These are phyloP conservation scores for Cutaneotrichosporon cyanovorans DNA, from an alignment of 1,284 basidiomycete genomes.

Conservation along the genomic window DNA sequence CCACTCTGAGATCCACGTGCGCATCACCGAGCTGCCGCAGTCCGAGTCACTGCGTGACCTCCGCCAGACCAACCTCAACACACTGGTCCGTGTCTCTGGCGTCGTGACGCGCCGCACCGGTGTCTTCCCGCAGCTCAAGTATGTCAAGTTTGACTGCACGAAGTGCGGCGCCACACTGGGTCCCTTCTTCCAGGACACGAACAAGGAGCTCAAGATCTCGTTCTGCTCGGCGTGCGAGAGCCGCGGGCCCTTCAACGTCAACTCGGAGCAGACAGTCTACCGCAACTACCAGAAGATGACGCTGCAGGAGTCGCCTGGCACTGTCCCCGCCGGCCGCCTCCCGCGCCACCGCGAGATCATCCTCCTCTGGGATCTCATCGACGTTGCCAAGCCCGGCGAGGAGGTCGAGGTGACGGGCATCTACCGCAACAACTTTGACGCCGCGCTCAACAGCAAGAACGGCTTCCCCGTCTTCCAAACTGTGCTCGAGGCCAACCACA, in stretches of 20 bases:
- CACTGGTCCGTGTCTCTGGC: slow-evolving; percentile 87
- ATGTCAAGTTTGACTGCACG: slow-evolving; percentile 96
- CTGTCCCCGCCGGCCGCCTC: slow-evolving; percentile 91
- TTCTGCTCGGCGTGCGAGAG: slow-evolving; percentile 91
- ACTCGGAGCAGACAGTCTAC: slow-evolving; percentile 97
- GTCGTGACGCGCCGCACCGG: slow-evolving; percentile 96
- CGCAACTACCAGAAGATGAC: slow-evolving; percentile 99
- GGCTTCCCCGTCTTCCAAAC: slow-evolving; percentile 99
- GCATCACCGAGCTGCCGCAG: slow-evolving; percentile 87
- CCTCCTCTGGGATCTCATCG: slow-evolving; percentile 95
- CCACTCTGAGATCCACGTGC: slow-evolving; percentile 95
- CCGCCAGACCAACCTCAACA: slow-evolving; percentile 85
- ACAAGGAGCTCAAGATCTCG: slow-evolving; percentile 86
- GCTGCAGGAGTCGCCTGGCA: slow-evolving; percentile 95
- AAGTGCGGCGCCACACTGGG: slow-evolving; percentile 88
- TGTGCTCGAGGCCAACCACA: slow-evolving; percentile 92
- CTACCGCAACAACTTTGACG: slow-evolving; percentile 98
- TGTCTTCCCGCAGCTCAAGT: slow-evolving; percentile 97
- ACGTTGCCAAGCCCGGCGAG: slow-evolving; percentile 95
- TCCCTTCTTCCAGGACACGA: slow-evolving; percentile 96
- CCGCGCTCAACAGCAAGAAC: slow-evolving; percentile 94
- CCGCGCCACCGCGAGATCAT: slow-evolving; percentile 95
- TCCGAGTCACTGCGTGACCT: slow-evolving; percentile 86
- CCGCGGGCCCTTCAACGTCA: slow-evolving; percentile 91
- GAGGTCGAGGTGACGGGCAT: slow-evolving; percentile 96